These are phyloP conservation scores for Phytopythium boreale DNA, from an alignment of 352 stramenopile genomes.

Conservation along the genomic window DNA sequence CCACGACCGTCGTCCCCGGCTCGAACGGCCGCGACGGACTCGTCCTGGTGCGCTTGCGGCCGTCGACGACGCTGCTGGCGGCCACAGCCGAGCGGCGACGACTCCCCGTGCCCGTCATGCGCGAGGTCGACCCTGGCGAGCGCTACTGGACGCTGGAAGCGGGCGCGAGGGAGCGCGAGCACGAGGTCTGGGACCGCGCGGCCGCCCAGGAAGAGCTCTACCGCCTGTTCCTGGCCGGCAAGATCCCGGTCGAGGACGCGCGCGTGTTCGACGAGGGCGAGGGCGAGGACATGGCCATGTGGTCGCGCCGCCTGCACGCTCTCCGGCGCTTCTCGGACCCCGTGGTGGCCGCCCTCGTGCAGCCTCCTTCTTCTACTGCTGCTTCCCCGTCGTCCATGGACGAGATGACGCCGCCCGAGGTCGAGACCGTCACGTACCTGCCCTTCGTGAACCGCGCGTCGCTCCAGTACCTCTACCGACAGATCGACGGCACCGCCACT, in stretches of 20 bases:
- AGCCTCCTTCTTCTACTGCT: too few species aligned
- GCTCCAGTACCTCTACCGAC: conserved; percentile 65
- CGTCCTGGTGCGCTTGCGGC: conserved; percentile 52
- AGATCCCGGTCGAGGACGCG: conserved; percentile 53
- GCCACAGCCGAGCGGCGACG: conserved; percentile 40
- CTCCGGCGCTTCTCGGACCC: conserved; percentile 35
- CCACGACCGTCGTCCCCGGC: background rate
- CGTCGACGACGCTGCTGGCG: conserved; percentile 39
- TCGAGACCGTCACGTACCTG: conserved; percentile 25
- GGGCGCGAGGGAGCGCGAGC: conserved; percentile 19
- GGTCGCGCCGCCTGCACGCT: conserved; percentile 60
- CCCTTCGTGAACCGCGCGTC: conserved; percentile 46
- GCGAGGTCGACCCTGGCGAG: conserved; percentile 42
- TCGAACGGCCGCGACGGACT: conserved; percentile 1
- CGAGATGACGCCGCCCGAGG: conserved; percentile 8
- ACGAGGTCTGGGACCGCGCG: conserved; percentile 27
- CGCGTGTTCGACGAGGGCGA: conserved; percentile 50
- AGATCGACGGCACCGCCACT: conserved; percentile 41
- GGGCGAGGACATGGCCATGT: conserved; percentile 53
- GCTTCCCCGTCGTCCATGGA: background rate
- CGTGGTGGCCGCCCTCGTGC: conserved; percentile 20
- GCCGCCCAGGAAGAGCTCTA: conserved; percentile 40
- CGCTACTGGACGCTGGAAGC: conserved; percentile 36
- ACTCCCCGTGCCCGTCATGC: conserved; percentile 41
- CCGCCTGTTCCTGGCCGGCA: conserved; percentile 59